phyloP scores from a whole-genome alignment of 352 stramenopile genomes.

The Peronosclerospora sorghi region DNA sequence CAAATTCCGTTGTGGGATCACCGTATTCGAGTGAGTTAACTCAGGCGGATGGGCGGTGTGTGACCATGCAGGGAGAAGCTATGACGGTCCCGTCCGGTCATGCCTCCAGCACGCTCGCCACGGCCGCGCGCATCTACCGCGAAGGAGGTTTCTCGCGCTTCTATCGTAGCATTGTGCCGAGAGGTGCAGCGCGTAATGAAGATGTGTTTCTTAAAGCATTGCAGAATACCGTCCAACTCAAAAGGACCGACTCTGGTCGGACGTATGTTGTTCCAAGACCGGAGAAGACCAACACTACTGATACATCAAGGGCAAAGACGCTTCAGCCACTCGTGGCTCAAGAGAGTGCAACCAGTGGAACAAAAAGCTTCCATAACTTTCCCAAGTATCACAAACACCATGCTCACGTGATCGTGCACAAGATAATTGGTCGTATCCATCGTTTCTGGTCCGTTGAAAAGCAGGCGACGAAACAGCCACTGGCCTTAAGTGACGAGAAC shows the following conservation, averaged over 20 bases:
- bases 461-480: constrained; percentile 9
- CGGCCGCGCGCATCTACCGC: constrained; percentile 32
- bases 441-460: constrained; percentile 49
- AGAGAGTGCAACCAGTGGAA: constrained; percentile 13
- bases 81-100: constrained; percentile 28
- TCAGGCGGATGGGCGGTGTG: no score
- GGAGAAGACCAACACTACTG: constrained; percentile 12
- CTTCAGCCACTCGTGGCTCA: constrained; percentile 3
- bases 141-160: constrained; percentile 41
- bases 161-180: constrained; percentile 62
- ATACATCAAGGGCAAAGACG: constrained; percentile 3
- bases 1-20: no score
- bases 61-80: constrained; percentile 73
- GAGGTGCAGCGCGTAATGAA: constrained; percentile 68
- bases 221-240: constrained; percentile 52
- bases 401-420: constrained; percentile 43
- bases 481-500: constrained; percentile 4
- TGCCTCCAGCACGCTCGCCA: constrained; percentile 28
- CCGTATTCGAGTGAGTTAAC: no score
- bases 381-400: constrained; percentile 62
- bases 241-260: constrained; percentile 70
- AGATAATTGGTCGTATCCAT: constrained; percentile 52
- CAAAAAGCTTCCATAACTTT: constrained; percentile 35
- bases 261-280: constrained; percentile 58
- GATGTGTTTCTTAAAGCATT: constrained; percentile 65